A percentile compares a stretch with the other conserved stretches of the same genome.
These are phyloP conservation scores for Tolypocladium tundrense DNA, from an alignment of 2,329 filamentous ascomycete genomes.

Conservation along the genomic window DNA sequence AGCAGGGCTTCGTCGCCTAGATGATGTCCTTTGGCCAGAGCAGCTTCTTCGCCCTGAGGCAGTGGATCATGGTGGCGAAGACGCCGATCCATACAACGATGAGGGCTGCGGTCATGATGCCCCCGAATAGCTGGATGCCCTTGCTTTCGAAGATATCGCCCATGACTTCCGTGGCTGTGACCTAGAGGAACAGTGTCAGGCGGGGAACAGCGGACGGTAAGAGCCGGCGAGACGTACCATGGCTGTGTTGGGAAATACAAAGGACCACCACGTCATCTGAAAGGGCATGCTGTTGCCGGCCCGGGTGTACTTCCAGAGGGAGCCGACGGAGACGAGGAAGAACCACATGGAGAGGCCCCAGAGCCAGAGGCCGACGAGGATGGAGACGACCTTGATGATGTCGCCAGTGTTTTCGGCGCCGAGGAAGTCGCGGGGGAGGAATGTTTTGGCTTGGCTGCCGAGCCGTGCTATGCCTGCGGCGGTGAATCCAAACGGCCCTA, in stretches of 20 bases:
- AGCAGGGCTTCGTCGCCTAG: neutral
- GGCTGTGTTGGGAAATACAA: constrained; percentile 73
- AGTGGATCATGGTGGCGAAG: constrained; percentile 58
- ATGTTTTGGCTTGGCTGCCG: constrained; percentile 28
- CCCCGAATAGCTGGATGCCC: constrained; percentile 57
- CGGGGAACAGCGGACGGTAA: neutral
- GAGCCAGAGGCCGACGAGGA: constrained; percentile 65
- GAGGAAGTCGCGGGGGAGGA: constrained; percentile 33
- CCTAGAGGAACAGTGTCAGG: constrained; percentile 8
- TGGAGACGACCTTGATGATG: constrained; percentile 35
- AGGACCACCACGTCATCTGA: constrained; percentile 79
- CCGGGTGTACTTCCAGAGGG: constrained; percentile 57
- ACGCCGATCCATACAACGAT: constrained; percentile 60
- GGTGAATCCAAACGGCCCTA: constrained; percentile 60
- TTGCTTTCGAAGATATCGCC: constrained; percentile 48
- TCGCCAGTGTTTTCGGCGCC: constrained; percentile 29
- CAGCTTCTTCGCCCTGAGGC: constrained; percentile 56
- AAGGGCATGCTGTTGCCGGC: constrained; percentile 54
- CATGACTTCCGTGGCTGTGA: constrained; percentile 65
- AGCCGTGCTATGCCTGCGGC: constrained; percentile 37
- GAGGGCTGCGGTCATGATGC: constrained; percentile 54
- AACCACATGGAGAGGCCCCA: constrained; percentile 81
- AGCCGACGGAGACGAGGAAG: constrained; percentile 69
- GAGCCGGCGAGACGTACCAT: constrained; percentile 27
- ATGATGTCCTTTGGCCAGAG: constrained; percentile 59